Percentiles rank a stretch among this genome's conserved stretches.
phyloP scores from a whole-genome alignment of 2,329 filamentous ascomycete species.

The Boeremia lycopersici region DNA sequence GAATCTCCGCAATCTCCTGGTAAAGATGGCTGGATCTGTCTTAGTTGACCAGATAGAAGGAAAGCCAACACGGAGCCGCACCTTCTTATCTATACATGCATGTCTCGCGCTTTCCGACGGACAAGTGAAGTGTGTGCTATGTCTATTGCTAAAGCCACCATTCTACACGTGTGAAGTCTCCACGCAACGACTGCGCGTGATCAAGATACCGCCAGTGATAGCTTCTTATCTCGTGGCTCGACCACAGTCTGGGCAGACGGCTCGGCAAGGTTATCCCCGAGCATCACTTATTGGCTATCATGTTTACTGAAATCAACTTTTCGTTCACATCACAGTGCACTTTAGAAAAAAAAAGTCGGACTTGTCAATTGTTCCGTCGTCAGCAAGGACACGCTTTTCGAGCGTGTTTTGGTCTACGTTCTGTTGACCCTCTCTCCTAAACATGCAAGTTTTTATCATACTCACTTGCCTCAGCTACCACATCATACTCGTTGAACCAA shows the following conservation, averaged over 20 bases:
- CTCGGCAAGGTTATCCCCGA: background rate
- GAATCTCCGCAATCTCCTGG: constrained; percentile 2
- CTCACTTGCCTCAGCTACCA: background rate
- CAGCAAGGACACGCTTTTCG: too few relatives aligned
- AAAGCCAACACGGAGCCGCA: constrained; percentile 1
- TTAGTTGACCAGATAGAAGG: background rate
- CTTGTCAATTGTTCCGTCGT: too few relatives aligned
- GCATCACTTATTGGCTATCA: background rate
- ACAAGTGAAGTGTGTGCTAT: background rate
- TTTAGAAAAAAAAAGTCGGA: too few relatives aligned
- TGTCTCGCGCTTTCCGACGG: constrained; percentile 4
- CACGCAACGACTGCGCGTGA: background rate
- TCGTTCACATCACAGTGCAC: too few relatives aligned
- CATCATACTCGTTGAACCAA: constrained; percentile 2
- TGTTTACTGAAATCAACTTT: background rate
- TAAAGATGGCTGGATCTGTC: constrained; percentile 4
- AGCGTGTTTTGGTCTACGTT: too few relatives aligned
- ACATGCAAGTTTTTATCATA: background rate
- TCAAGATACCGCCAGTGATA: background rate
- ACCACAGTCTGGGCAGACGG: background rate
- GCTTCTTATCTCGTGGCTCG: constrained; percentile 7
- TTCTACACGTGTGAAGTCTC: background rate
- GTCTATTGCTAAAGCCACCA: too few relatives aligned
- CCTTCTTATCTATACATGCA: background rate
- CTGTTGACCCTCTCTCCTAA: background rate